Percentiles rank a stretch among this genome's conserved stretches.
These are phyloP conservation scores for Aspergillus cejpii DNA, from an alignment of 2,329 filamentous ascomycete species.

Conservation along the genomic window DNA sequence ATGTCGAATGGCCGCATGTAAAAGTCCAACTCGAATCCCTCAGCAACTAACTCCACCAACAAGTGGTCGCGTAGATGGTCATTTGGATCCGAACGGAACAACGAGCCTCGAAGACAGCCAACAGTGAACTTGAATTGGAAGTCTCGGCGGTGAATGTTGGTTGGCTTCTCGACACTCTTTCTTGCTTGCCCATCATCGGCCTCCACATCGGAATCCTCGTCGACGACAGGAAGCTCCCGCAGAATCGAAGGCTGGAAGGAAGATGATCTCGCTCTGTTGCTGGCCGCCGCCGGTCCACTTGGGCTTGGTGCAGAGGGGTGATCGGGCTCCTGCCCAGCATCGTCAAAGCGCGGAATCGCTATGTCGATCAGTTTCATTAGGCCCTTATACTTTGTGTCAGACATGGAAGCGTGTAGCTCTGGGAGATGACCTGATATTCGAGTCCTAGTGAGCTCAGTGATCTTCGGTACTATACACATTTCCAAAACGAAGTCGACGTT, in stretches of 20 bases:
- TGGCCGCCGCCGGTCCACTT: slow-evolving; percentile 24
- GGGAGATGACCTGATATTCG: slow-evolving; percentile 87
- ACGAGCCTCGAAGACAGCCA: slow-evolving; percentile 83
- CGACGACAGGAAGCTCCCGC: slow-evolving; percentile 69
- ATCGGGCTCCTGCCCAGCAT: slow-evolving; percentile 37
- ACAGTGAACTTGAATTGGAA: slow-evolving; percentile 98
- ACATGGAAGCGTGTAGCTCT: slow-evolving; percentile 82
- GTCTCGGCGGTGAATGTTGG: slow-evolving; percentile 76
- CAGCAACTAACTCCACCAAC: slow-evolving; percentile 83
- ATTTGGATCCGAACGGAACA: slow-evolving; percentile 80
- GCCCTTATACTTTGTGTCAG: slow-evolving; percentile 93
- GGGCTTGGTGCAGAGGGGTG: slow-evolving; percentile 29
- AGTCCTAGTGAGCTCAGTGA: slow-evolving; percentile 84
- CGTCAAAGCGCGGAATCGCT: slow-evolving; percentile 76
- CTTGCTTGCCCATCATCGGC: slow-evolving; percentile 56
- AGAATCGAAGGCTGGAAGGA: slow-evolving; percentile 68
- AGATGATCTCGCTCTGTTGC: slow-evolving; percentile 53
- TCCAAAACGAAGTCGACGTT: slow-evolving; percentile 97
- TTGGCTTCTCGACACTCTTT: slow-evolving; percentile 42
- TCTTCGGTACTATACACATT: slow-evolving; percentile 92
- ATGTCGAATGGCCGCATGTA: slow-evolving; percentile 87
- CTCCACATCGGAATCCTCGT: slow-evolving; percentile 57
- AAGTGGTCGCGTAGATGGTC: slow-evolving; percentile 68
- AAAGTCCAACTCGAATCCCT: slow-evolving; percentile 80
- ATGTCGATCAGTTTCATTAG: slow-evolving; percentile 95